Conservation (phyloP, 495 filamentous ascomycete species). For the Tuber indicum region DNA sequence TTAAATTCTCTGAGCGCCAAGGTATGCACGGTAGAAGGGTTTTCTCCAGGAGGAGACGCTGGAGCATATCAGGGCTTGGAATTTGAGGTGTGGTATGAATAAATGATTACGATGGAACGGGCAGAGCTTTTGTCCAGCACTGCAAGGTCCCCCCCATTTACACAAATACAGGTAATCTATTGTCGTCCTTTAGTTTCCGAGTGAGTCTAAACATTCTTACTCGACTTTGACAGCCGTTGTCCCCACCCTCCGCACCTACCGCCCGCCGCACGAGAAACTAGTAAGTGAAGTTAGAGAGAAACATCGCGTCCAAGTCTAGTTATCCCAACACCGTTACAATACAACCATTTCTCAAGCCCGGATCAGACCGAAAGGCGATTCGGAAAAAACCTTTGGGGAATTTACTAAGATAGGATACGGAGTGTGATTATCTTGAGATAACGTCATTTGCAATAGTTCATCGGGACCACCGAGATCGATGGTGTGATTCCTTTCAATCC, state of each 20-base stretch:
- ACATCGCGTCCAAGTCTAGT: too few species aligned
- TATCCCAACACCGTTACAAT: too few species aligned
- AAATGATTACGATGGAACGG: neutral
- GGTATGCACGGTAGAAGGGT: neutral
- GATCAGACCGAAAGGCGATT: neutral
- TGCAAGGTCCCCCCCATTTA: neutral
- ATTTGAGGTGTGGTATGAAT: neutral
- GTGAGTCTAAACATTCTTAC: neutral
- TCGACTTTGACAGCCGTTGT: neutral
- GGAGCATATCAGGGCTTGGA: neutral
- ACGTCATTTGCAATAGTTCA: neutral
- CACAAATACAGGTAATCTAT: neutral
- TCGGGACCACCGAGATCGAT: neutral
- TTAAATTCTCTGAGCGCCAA: too few species aligned
- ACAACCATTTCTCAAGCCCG: neutral
- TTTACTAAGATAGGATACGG: neutral
- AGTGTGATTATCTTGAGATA: neutral
- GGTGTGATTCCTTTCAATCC: neutral
- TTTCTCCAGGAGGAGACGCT: neutral
- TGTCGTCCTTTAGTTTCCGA: neutral
- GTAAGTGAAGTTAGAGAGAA: too few species aligned
- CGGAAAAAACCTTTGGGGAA: neutral
- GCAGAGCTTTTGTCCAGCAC: neutral
- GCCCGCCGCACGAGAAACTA: too few species aligned
- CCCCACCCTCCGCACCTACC: too few species aligned